Percentiles rank a stretch among this genome's conserved stretches.
These are phyloP conservation scores for Cardiospermum halicacabum DNA, from an alignment of 345 rosid species.

Conservation along the genomic window DNA sequence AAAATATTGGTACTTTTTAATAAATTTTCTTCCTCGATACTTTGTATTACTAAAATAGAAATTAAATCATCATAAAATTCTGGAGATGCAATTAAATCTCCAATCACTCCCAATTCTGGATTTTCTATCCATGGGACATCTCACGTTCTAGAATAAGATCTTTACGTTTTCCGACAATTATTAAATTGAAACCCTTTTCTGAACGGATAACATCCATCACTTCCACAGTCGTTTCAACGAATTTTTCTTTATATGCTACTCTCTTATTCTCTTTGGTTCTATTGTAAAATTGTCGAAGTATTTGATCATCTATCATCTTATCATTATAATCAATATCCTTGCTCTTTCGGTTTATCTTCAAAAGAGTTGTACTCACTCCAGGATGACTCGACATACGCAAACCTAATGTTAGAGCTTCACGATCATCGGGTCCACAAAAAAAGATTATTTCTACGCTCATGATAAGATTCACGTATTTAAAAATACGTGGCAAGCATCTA, in stretches of 20 bases:
- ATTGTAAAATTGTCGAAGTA: too few relatives aligned
- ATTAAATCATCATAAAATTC: conserved; percentile 19
- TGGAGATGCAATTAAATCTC: conserved; percentile 29
- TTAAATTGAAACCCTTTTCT: conserved; percentile 17
- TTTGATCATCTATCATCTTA: too few relatives aligned
- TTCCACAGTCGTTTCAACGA: neutral
- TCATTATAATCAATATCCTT: too few relatives aligned
- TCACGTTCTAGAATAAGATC: conserved; percentile 11
- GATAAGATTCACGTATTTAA: neutral
- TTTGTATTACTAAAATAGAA: conserved; percentile 30
- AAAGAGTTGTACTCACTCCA: conserved; percentile 8
- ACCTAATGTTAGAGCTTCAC: conserved; percentile 29
- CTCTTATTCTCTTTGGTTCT: neutral
- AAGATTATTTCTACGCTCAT: conserved; percentile 22
- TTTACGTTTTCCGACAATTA: conserved; percentile 22
- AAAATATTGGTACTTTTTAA: too few relatives aligned
- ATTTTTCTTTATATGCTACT: neutral
- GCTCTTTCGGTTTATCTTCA: too few relatives aligned
- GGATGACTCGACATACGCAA: conserved; percentile 21
- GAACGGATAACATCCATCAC: conserved; percentile 13
- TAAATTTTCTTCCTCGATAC: too few relatives aligned
- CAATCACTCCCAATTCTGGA: conserved; percentile 33
- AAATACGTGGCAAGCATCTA: neutral
- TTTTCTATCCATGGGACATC: conserved; percentile 25
- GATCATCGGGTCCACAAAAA: conserved; percentile 28